Conservation (phyloP, 2,329 filamentous ascomycete species). For the Aspergillaceae sp. region DNA sequence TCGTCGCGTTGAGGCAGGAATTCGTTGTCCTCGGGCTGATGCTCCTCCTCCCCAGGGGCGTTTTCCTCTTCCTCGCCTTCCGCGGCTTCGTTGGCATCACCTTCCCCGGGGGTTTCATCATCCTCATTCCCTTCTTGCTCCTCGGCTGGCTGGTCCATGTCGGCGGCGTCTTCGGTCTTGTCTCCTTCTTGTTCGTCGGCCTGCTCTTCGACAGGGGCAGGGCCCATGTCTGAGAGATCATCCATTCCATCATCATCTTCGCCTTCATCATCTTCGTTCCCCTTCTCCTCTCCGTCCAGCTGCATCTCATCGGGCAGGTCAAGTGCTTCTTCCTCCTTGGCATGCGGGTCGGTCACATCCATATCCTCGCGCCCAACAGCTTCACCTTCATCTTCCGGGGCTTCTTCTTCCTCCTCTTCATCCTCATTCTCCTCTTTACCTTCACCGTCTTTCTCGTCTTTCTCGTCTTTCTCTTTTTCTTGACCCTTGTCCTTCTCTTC, state of each 20-base stretch:
- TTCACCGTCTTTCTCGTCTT: constrained; percentile 32
- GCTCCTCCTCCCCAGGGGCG: constrained; percentile 31
- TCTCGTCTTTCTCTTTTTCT: constrained; percentile 31
- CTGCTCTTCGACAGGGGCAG: constrained; percentile 27
- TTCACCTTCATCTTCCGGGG: constrained; percentile 51
- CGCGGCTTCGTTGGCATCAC: constrained; percentile 37
- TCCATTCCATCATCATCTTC: constrained; percentile 37
- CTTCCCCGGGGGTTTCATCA: constrained; percentile 35
- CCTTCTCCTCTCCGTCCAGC: constrained; percentile 59
- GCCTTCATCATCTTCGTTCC: constrained; percentile 48
- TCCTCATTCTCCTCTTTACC: constrained; percentile 54
- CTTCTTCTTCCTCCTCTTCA: constrained; percentile 42
- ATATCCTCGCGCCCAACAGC: constrained; percentile 55
- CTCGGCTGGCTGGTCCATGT: constrained; percentile 21
- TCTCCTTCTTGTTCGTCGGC: constrained; percentile 21
- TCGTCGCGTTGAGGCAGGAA: constrained; percentile 41
- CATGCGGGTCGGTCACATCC: constrained; percentile 63
- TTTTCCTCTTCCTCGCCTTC: constrained; percentile 42
- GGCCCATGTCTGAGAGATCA: constrained; percentile 38
- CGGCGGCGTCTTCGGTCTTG: constrained; percentile 15
- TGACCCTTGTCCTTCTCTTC: constrained; percentile 47
- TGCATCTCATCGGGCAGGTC: constrained; percentile 85
- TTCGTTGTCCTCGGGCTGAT: constrained; percentile 45
- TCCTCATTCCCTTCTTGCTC: constrained; percentile 24
- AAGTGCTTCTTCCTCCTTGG: constrained; percentile 71